Base-by-base conservation (phyloP, 2,329 filamentous ascomycete species). In the Xylariomycetidae sp. region DNA sequence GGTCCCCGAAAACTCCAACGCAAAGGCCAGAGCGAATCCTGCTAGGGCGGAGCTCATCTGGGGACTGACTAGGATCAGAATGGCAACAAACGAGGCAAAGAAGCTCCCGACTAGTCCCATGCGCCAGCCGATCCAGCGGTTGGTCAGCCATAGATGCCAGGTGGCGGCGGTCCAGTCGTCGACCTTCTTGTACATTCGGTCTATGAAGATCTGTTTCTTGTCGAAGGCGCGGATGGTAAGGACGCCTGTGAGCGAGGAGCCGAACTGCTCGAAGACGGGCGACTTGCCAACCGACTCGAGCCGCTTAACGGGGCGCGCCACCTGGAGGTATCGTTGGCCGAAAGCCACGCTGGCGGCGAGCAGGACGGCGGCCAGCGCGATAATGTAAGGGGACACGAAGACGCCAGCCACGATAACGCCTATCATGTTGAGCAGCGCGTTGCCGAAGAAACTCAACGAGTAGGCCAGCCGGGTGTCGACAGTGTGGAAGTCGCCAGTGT, bases 221-320 rank as follows among this genome's bases (percentile, higher is more conserved):
- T 78, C 77, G 45, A 85, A 90, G 0, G 82, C 82, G 10, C 86
- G 77, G 33, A 92, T 86, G 0, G 85, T 89, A 2, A 77, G 69
- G 13, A 92, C 75, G 5, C 86, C 86, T 0, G 75, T 72, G 8
- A 90, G 70, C 0, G 82, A 77, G 1, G 82, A 79, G 9, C 80
- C 81, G 48, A 90, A 89, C 41, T 86, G 79, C 54, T 90, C 85
- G 47, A 88, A 89, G 1, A 90, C 78, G 0, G 86, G 86, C 0
- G 80, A 85, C 57, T 88, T 89, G 35, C 78, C 74, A 3, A 74
- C 86, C 44, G 80, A 86, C 56, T 90, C 85, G 1, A 90, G 70
- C 5, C 86, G 72, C 61, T 89, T 90, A 40, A 84, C 70, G 19
- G 88, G 84, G 25, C 86, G 70, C 0, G 85, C 84, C 1, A 74